These are phyloP conservation scores for Basipetospora sp. DNA, from an alignment of 2,329 filamentous ascomycete genomes.

Conservation along the genomic window DNA sequence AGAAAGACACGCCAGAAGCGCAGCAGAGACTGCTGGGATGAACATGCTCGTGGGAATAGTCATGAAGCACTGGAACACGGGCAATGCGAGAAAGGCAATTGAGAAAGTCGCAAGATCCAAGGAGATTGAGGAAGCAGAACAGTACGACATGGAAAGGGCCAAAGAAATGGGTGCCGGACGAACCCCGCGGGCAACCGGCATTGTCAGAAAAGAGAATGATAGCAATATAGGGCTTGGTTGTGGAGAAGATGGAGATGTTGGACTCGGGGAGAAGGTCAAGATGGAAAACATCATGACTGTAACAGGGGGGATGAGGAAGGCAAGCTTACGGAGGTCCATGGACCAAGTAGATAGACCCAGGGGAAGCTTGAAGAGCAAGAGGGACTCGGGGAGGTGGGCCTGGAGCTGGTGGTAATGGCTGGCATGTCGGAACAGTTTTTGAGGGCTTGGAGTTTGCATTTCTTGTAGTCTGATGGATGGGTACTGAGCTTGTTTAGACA, in stretches of 20 bases:
- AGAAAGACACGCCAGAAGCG: constrained; percentile 14
- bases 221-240: background rate
- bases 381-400: constrained; percentile 8
- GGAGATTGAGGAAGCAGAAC: background rate
- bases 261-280: background rate
- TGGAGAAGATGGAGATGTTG: background rate
- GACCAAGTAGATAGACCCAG: background rate
- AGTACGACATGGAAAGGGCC: background rate
- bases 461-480: no score
- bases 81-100: constrained; percentile 3
- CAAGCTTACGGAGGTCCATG: constrained; percentile 2
- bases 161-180: background rate
- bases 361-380: background rate
- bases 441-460: no score
- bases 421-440: no score
- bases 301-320: constrained; percentile 1
- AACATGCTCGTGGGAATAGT: constrained; percentile 10
- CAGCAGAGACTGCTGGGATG: constrained; percentile 28
- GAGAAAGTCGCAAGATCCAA: constrained; percentile 3
- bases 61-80: constrained; percentile 7
- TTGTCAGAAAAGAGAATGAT: background rate
- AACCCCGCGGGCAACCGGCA: no score
- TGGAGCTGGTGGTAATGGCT: constrained; percentile 9
- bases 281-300: constrained; percentile 1
- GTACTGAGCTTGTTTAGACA: no score